Conservation (phyloP, 202 grass and related monocot genomes). For the Panicum virgatum region DNA sequence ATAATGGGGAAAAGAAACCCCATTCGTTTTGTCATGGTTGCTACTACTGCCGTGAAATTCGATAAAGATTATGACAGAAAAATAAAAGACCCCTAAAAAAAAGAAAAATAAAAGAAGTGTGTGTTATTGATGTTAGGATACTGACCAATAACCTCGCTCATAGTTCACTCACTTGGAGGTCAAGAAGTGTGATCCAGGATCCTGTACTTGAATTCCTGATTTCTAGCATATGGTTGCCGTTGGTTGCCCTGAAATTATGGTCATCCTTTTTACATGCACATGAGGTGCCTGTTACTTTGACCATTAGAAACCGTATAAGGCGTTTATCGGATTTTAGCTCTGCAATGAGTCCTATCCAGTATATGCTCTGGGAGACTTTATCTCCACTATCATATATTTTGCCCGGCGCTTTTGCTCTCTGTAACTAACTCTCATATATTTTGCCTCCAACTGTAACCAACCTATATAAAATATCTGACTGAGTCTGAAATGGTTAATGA, state of each 20-base stretch:
- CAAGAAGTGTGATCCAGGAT: not conserved
- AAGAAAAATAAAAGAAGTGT: not conserved
- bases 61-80: not conserved
- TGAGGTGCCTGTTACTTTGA: constrained; percentile 14
- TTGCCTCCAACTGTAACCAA: not conserved
- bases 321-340: not conserved
- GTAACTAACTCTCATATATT: not conserved
- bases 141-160: not conserved
- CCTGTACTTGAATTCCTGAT: not conserved
- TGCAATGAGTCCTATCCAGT: not conserved
- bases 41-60: not conserved
- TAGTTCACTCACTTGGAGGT: not conserved
- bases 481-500: not conserved
- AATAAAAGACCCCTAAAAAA: too few relatives aligned
- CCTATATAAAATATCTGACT: too few relatives aligned
- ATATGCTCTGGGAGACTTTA: not conserved
- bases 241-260: not conserved
- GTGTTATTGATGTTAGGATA: not conserved
- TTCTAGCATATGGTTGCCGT: not conserved
- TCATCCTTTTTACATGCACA: constrained; percentile 18
- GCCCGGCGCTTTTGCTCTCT: too few relatives aligned
- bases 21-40: not conserved
- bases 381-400: not conserved
- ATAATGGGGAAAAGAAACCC: not conserved
- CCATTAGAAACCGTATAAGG: not conserved